phyloP scores from a whole-genome alignment of 108 stramenopile genomes.

The Nannochloropsis oceanica region DNA sequence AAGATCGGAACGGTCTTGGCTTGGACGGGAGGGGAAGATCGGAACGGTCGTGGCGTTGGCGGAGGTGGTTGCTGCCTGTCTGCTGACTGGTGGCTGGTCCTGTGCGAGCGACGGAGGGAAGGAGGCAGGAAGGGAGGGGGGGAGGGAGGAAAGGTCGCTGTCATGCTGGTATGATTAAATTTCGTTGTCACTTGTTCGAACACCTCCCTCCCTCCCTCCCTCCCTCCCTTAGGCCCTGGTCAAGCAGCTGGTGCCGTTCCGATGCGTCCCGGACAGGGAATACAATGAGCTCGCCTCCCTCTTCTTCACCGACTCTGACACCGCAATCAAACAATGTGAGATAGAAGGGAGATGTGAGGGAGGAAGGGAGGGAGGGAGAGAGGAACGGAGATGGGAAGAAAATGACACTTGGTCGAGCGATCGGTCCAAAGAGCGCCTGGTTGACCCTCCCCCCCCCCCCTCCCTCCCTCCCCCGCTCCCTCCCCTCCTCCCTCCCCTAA shows the following conservation, averaged over 20 bases:
- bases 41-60: background rate
- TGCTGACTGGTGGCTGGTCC: too few species aligned
- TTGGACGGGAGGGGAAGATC: background rate
- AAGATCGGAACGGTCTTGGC: background rate
- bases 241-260: conserved; percentile 66
- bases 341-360: conserved; percentile 36
- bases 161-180: background rate
- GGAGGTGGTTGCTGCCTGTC: too few species aligned
- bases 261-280: conserved; percentile 66
- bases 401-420: background rate
- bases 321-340: conserved; percentile 85
- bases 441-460: background rate
- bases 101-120: background rate
- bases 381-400: background rate
- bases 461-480: background rate
- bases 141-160: background rate
- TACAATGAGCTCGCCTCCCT: conserved; percentile 93
- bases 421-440: background rate
- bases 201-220: background rate
- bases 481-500: background rate
- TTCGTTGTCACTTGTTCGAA: background rate
- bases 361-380: background rate
- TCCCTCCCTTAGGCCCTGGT: conserved; percentile 49
- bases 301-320: conserved; percentile 79
- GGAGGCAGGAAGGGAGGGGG: background rate